Conservation (phyloP, 2,329 filamentous ascomycete genomes). For the Chaetomium globosum region DNA sequence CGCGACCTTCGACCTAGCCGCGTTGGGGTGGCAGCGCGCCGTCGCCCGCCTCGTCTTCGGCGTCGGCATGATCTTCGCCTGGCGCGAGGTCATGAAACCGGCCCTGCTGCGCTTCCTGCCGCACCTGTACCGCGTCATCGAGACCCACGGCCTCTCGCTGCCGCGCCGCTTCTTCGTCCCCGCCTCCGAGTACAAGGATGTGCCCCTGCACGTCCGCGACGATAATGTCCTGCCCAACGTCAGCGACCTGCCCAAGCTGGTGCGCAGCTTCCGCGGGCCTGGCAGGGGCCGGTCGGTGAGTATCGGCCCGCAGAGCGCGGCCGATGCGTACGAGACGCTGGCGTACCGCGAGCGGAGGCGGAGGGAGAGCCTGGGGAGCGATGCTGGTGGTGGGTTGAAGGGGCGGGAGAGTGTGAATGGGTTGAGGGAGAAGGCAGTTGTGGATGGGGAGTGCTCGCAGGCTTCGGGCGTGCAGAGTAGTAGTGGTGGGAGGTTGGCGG, state of each 20-base stretch:
- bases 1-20: constrained; percentile 65
- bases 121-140: constrained; percentile 83
- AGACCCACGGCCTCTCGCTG: constrained; percentile 75
- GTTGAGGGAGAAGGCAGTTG: constrained; percentile 41
- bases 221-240: constrained; percentile 90
- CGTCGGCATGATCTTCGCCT: constrained; percentile 80
- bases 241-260: constrained; percentile 80
- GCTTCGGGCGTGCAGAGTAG: constrained; percentile 51
- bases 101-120: constrained; percentile 75
- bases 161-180: constrained; percentile 89
- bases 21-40: constrained; percentile 67
- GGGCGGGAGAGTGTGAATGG: constrained; percentile 50
- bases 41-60: constrained; percentile 73
- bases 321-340: constrained; percentile 92
- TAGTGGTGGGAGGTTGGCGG: constrained; percentile 52
- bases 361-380: constrained; percentile 58
- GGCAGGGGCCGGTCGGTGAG: constrained; percentile 78
- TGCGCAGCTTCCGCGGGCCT: constrained; percentile 80
- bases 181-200: constrained; percentile 85
- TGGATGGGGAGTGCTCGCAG: constrained; percentile 34
- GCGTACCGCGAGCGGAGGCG: constrained; percentile 76
- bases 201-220: constrained; percentile 70
- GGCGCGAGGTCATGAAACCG: constrained; percentile 89
- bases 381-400: constrained; percentile 44
- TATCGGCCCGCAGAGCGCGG: constrained; percentile 90